Evolutionary conservation across 331 rosid genomes (phyloP), one percentile per base, ranked within the genome.

Genomic region (Spiraea crenata): DNA sequence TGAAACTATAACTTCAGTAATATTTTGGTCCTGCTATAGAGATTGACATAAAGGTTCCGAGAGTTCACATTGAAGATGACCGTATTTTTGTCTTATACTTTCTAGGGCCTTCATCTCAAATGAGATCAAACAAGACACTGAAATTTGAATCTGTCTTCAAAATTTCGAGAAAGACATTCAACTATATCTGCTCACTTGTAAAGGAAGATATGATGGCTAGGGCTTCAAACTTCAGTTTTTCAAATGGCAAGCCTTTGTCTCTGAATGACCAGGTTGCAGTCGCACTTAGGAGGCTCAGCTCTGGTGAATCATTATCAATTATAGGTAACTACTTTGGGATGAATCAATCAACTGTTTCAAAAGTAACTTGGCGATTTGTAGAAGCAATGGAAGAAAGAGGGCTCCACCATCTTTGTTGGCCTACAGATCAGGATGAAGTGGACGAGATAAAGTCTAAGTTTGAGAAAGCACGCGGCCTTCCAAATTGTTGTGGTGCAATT

Each of bases 371-470:
- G 98, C 85, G 82, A 51, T 93, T 93, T 52, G 98, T 90, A 57
- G 97, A 90, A 82, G 81, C 92, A 39, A 90, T 93, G 96, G 98
- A 93, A 83, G 96, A 84, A 75, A 84, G 81, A 75, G 97, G 93
- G 41, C 92, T 88, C 65, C 84, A 57, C 79, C 97, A 93, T 81
- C 89, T 93, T 45, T 50, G 51, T 5, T 93, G 98, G 98, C 98
- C 98, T 56, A 79, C 89, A 19, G 79, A 79, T 17, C 89, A 87
- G 69, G 46, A 6, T 41, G 93, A 75, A 69, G 88, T 90, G 92
- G 87, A 86, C 41, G 70, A 74, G 78, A 77, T 88, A 40, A 93
- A 86, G 83, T 70, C 83, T 20, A 88, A 90, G 82, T 93, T 88
- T 65, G 86, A 85, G 86, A 81, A 76, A 61, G 85, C 88, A 15